Conservation (phyloP, 2,329 filamentous ascomycete species). For the Dactylellina drechsleri region DNA sequence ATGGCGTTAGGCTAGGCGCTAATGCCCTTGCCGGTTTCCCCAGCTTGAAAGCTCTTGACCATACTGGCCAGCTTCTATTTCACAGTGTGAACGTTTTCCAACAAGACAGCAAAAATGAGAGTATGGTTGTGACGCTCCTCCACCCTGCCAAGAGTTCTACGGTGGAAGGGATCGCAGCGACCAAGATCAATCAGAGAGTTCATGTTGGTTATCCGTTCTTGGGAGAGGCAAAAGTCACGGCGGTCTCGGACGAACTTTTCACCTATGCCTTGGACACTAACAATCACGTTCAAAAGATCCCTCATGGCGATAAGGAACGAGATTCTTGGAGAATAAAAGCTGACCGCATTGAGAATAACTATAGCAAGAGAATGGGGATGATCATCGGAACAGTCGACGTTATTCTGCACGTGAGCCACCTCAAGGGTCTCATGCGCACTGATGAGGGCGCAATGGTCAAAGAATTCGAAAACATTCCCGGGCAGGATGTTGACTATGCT, state of each 20-base stretch:
- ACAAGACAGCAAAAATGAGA: constrained; percentile 94
- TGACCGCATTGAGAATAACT: constrained; percentile 81
- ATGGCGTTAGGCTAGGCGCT: constrained; percentile 82
- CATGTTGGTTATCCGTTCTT: constrained; percentile 84
- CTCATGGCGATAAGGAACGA: constrained; percentile 80
- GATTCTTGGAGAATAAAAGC: constrained; percentile 86
- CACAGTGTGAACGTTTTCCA: constrained; percentile 95
- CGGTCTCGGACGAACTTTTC: constrained; percentile 92
- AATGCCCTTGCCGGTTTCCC: constrained; percentile 93
- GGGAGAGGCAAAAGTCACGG: constrained; percentile 88
- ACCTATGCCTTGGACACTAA: constrained; percentile 78
- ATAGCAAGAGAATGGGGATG: constrained; percentile 90
- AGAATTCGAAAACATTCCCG: constrained; percentile 86
- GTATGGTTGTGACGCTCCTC: constrained; percentile 87
- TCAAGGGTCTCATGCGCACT: constrained; percentile 89
- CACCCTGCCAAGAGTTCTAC: constrained; percentile 28
- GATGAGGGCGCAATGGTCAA: constrained; percentile 91
- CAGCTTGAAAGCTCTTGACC: constrained; percentile 84
- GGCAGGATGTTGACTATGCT: constrained; percentile 89
- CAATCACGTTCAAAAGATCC: constrained; percentile 71
- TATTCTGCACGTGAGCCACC: constrained; percentile 89
- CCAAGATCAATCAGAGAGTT: constrained; percentile 38
- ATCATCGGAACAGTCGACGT: constrained; percentile 87
- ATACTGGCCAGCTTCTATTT: constrained; percentile 82
- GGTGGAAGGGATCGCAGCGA: constrained; percentile 21